Evolutionary conservation across 2,329 filamentous ascomycete species (phyloP), one percentile per base, ranked within the genome.

Genomic region (Hypoxylon sp.): DNA sequence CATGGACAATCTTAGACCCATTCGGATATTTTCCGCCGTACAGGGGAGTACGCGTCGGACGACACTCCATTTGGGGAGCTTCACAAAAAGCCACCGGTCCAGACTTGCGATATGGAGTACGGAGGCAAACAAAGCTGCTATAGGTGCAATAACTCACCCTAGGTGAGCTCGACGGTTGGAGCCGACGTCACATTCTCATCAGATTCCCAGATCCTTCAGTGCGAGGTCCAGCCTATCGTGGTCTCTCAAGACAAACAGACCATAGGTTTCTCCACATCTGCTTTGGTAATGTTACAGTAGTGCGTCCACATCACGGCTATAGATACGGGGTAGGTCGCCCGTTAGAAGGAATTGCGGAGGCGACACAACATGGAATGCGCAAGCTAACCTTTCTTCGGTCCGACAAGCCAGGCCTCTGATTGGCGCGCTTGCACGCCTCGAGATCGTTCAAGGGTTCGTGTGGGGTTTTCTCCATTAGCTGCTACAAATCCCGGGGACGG

Each of bases 81-180:
- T 62, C 53, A 42, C 17, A 44, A 59, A 59, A 57, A 37, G 52
- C n/a, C 42, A 32, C 21, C 54, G 50, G 57, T 54, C 37, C 44
- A 62, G 57, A 46, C 55, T 56, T 48, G 27, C 27, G 29, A 51
- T 42, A 58, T 59, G 58, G 51, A 46, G 52, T 15, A 32, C 51
- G 35, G 67, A 55, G 50, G 32, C 55, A 29, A 21, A 56, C 53
- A 54, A 19, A 13, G 64, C 64, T 70, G 64, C 67, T 37, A 72
- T 72, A 70, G 69, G 69, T 68, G 69, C 67, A 66, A 55, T 70
- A 70, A 68, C 64, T 70, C 62, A 44, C 42, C 56, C 52, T 32
- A 61, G 63, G 64, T 65, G 44, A 69, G 57, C 61, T 62, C 47
- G 21, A 50, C 47, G 50, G 44, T 65, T 67, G 60, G 62, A 54